These are phyloP conservation scores for Pisolithus orientalis DNA, from an alignment of 768 basidiomycete genomes.

Conservation along the genomic window DNA sequence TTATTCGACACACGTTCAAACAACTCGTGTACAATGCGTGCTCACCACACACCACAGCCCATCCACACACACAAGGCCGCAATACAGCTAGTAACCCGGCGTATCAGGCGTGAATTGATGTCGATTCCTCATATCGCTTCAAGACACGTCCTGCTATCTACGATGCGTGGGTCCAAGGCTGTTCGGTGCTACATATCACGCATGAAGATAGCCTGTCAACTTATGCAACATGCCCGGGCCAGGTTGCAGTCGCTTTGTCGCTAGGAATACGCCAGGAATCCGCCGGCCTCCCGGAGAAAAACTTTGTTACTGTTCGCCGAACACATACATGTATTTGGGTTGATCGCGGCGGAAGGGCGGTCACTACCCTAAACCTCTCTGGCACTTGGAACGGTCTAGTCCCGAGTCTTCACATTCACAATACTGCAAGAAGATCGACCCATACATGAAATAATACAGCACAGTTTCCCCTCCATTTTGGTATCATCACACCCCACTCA, in stretches of 20 bases:
- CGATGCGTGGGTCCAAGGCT: too few species aligned
- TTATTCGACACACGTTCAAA: slow-evolving; percentile 29
- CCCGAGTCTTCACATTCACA: neutral
- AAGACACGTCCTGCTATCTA: too few species aligned
- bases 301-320: neutral
- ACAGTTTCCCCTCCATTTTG: neutral
- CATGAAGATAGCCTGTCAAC: neutral
- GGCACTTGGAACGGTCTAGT: neutral
- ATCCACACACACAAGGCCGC: slow-evolving; percentile 1
- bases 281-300: neutral
- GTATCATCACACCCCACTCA: neutral
- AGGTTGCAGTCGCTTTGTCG: too few species aligned
- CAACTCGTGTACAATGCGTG: slow-evolving; percentile 30
- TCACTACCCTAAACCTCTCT: too few species aligned
- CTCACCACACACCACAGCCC: slow-evolving; percentile 13
- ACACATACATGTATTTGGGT: neutral
- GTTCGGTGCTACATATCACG: neutral
- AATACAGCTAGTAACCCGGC: neutral
- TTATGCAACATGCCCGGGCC: neutral
- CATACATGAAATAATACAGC: neutral
- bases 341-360: neutral
- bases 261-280: too few species aligned
- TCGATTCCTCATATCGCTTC: too few species aligned
- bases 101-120: neutral
- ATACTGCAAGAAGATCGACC: neutral